phyloP scores from a whole-genome alignment of 345 rosid genomes.

The Eutrema heterophyllum region DNA sequence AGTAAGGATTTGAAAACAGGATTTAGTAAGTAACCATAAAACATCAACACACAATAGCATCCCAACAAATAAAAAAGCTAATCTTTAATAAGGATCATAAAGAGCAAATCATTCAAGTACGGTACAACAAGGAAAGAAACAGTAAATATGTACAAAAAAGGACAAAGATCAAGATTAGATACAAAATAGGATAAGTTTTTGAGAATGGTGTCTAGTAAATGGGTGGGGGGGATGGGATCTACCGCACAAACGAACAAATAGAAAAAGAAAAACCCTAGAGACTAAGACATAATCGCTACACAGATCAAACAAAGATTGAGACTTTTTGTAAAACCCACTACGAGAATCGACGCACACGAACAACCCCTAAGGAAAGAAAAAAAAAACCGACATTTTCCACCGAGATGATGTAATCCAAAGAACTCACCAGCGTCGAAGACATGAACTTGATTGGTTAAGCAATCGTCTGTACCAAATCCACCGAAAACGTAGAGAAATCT shows the following conservation, averaged over 20 bases:
- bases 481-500: slow-evolving; percentile 85
- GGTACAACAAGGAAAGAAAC: background rate
- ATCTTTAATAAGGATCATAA: background rate
- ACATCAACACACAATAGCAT: background rate
- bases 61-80: background rate
- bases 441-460: slow-evolving; percentile 91
- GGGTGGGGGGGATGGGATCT: slow-evolving; percentile 12
- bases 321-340: slow-evolving; percentile 13
- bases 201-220: background rate
- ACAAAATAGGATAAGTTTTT: background rate
- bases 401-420: background rate
- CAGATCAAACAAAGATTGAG: slow-evolving; percentile 15
- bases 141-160: background rate
- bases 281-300: background rate
- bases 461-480: slow-evolving; percentile 72
- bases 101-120: background rate
- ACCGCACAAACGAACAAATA: slow-evolving; percentile 7
- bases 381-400: background rate
- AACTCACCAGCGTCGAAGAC: slow-evolving; percentile 79
- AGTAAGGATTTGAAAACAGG: background rate
- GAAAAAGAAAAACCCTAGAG: background rate
- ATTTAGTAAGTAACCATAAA: background rate
- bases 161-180: background rate
- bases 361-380: background rate
- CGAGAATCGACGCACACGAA: background rate